These are phyloP conservation scores for Globisporangium camurandrum DNA, from an alignment of 352 stramenopile genomes.

Conservation along the genomic window DNA sequence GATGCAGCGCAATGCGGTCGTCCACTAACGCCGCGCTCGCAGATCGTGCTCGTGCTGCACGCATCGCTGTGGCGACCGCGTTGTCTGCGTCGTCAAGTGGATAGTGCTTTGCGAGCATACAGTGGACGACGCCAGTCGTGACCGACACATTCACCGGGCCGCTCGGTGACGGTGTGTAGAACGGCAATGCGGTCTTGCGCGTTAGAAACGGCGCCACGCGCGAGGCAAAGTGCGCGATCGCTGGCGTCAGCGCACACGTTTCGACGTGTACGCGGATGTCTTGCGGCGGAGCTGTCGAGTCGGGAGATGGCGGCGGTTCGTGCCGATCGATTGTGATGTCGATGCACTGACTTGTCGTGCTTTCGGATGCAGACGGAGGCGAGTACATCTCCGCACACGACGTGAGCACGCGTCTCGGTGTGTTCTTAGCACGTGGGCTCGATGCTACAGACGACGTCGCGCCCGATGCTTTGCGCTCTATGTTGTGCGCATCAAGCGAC, in stretches of 20 bases:
- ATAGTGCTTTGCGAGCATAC: slow-evolving; percentile 41
- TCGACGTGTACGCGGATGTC: slow-evolving; percentile 60
- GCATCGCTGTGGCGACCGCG: no score
- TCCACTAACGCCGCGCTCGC: not conserved
- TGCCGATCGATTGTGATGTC: slow-evolving; percentile 45
- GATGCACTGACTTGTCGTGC: slow-evolving; percentile 14
- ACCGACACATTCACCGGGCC: slow-evolving; percentile 43
- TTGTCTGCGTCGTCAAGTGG: slow-evolving; percentile 7
- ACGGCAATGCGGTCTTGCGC: slow-evolving; percentile 27
- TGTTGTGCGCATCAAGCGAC: not conserved
- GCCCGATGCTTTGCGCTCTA: not conserved
- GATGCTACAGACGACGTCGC: no score
- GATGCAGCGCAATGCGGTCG: slow-evolving; percentile 21
- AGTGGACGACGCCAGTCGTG: slow-evolving; percentile 52
- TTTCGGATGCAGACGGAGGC: not conserved
- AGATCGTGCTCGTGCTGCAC: no score
- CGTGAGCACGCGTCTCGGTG: slow-evolving; percentile 15
- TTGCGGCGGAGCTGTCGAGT: slow-evolving; percentile 14
- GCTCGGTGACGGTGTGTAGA: slow-evolving; percentile 21
- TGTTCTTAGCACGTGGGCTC: no score
- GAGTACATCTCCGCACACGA: slow-evolving; percentile 30
- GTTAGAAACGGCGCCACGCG: slow-evolving; percentile 38
- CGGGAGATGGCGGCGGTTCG: not conserved
- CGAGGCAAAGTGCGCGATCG: slow-evolving; percentile 39
- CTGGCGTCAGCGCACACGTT: slow-evolving; percentile 41